phyloP scores from a whole-genome alignment of 2,329 filamentous ascomycete genomes.

The Lojkania enalia region DNA sequence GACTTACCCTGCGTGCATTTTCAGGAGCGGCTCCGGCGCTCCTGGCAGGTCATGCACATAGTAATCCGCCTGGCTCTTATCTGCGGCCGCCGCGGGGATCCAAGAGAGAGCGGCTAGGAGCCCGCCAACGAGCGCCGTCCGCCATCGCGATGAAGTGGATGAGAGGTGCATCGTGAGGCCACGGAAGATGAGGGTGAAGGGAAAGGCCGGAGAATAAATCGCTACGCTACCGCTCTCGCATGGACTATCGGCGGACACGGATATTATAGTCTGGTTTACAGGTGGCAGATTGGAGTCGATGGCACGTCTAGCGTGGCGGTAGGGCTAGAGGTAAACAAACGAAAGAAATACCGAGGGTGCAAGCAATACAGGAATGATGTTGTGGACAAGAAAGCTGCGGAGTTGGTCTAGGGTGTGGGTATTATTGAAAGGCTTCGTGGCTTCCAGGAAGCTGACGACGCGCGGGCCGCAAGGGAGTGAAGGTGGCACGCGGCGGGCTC shows the following conservation, averaged over 20 bases:
- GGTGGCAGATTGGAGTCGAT: no score
- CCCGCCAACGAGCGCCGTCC: slow-evolving; percentile 36
- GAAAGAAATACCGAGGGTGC: no score
- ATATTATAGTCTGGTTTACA: no score
- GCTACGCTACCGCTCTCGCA: slow-evolving; percentile 41
- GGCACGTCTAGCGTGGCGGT: neutral
- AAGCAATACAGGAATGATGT: no score
- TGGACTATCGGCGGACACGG: no score
- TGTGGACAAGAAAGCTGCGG: neutral
- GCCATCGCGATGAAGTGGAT: slow-evolving; percentile 34
- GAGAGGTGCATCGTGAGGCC: slow-evolving; percentile 15
- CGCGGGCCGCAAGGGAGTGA: neutral
- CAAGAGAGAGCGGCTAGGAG: slow-evolving; percentile 37
- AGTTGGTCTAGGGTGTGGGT: neutral
- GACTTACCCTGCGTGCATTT: slow-evolving; percentile 96
- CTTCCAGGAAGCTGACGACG: neutral
- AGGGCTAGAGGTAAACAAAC: neutral
- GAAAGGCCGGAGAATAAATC: slow-evolving; percentile 22
- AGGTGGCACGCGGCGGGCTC: neutral
- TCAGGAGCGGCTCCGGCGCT: slow-evolving; percentile 76
- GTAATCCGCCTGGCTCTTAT: slow-evolving; percentile 78
- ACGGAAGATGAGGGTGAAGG: slow-evolving; percentile 23
- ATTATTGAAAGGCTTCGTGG: slow-evolving; percentile 2
- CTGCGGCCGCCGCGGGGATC: slow-evolving; percentile 43
- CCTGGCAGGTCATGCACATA: slow-evolving; percentile 86